phyloP scores from a whole-genome alignment of 495 filamentous ascomycete species.

The Neurospora africana region DNA sequence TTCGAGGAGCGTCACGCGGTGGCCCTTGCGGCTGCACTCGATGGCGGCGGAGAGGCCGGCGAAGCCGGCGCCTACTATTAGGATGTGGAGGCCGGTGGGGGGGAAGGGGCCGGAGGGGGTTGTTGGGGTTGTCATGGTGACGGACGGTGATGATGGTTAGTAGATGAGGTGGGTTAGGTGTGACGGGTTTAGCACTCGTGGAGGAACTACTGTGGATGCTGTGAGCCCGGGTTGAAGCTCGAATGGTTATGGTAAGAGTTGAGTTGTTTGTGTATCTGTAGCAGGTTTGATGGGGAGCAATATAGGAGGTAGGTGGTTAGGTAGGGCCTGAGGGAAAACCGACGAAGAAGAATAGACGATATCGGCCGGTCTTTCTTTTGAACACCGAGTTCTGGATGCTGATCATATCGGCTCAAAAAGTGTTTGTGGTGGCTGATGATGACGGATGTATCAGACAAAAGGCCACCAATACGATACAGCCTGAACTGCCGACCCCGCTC shows the following conservation, averaged over 20 bases:
- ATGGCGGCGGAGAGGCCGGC: conserved; percentile 51
- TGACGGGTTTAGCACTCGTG: no score
- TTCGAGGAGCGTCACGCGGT: conserved; percentile 24
- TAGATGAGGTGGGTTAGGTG: no score
- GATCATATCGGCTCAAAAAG: not conserved
- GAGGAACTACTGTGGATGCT: no score
- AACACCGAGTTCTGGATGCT: not conserved
- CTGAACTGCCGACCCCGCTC: conserved; percentile 16
- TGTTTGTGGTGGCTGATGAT: not conserved
- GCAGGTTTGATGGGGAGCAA: no score
- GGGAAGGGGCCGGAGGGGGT: conserved; percentile 1
- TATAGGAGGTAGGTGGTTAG: no score
- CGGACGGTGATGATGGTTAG: no score
- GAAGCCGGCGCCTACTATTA: conserved; percentile 53
- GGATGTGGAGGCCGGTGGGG: conserved; percentile 41
- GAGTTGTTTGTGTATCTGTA: no score
- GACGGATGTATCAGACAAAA: not conserved
- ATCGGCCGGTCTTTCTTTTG: conserved; percentile 6
- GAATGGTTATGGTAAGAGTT: no score
- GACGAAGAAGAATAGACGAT: no score
- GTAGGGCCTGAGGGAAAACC: no score
- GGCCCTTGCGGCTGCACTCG: conserved; percentile 39
- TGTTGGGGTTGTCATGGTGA: conserved; percentile 13
- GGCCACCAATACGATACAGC: conserved; percentile 6
- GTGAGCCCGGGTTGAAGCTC: no score